phyloP scores from a whole-genome alignment of 306 rosid species.

The Psophocarpus tetragonolobus region DNA sequence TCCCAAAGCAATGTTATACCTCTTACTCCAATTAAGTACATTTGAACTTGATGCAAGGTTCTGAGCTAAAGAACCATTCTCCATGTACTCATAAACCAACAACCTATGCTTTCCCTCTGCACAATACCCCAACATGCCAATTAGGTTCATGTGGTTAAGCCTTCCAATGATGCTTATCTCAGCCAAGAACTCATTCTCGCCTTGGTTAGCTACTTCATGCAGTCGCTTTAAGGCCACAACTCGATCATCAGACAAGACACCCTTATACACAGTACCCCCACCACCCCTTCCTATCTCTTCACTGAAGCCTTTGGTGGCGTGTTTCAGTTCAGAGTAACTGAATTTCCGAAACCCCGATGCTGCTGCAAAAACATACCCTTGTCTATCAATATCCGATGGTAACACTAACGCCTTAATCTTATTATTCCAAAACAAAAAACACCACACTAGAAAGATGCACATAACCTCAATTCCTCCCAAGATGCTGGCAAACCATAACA shows the following conservation, averaged over 20 bases:
- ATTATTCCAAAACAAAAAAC: background rate
- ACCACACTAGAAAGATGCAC: slow-evolving; percentile 12
- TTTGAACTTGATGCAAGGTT: background rate
- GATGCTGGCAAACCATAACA: slow-evolving; percentile 18
- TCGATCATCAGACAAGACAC: background rate
- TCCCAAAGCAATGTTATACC: slow-evolving; percentile 35
- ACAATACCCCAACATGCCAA: slow-evolving; percentile 33
- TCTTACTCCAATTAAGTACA: slow-evolving; percentile 23
- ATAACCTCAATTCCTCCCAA: slow-evolving; percentile 8
- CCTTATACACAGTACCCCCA: slow-evolving; percentile 20
- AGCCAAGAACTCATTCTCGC: slow-evolving; percentile 8
- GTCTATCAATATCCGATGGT: background rate
- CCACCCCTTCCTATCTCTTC: slow-evolving; percentile 28
- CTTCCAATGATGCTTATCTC: slow-evolving; percentile 22
- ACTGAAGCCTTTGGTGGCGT: slow-evolving; percentile 17
- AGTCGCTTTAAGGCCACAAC: slow-evolving; percentile 1
- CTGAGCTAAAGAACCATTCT: slow-evolving; percentile 24
- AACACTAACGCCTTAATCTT: too few relatives aligned
- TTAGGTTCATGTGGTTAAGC: slow-evolving; percentile 33
- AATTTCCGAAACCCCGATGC: slow-evolving; percentile 1
- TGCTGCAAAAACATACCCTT: background rate
- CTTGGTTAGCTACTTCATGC: slow-evolving; percentile 1
- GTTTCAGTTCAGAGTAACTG: slow-evolving; percentile 11
- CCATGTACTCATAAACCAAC: slow-evolving; percentile 33
- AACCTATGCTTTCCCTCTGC: slow-evolving; percentile 18